Percentiles rank a stretch among this genome's conserved stretches.
Conservation (phyloP, 805 yeast genomes). For the Candida ortonii region DNA sequence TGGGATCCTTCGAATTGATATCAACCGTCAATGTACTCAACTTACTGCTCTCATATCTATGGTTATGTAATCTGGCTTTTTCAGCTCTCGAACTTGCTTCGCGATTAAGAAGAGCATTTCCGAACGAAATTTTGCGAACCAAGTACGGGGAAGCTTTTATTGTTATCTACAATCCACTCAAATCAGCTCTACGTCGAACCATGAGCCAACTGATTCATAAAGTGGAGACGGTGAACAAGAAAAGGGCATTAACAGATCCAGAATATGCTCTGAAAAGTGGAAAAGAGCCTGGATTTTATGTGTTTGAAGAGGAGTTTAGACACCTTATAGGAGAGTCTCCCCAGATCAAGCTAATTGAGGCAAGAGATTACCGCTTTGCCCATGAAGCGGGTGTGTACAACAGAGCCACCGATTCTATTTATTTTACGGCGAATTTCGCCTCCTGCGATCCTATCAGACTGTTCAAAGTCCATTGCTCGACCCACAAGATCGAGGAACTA, state of each 20-base stretch:
- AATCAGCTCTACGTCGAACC: too few relatives aligned
- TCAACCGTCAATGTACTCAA: too few relatives aligned
- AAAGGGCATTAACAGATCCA: constrained; percentile 3
- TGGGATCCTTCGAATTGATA: too few relatives aligned
- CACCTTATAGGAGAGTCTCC: constrained; percentile 6
- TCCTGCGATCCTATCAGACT: constrained; percentile 7
- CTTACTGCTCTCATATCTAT: too few relatives aligned
- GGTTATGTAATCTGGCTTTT: too few relatives aligned
- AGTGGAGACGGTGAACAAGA: constrained; percentile 6
- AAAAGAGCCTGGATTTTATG: constrained; percentile 3
- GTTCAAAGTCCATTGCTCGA: constrained; percentile 7
- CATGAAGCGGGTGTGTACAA: constrained; percentile 15
- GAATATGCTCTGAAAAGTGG: constrained; percentile 4
- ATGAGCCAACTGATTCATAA: too few relatives aligned
- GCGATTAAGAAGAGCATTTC: too few relatives aligned
- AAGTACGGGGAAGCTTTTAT: too few relatives aligned
- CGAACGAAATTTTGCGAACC: too few relatives aligned
- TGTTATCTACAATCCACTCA: too few relatives aligned
- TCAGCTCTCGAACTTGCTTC: too few relatives aligned
- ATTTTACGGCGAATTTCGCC: constrained; percentile 9
- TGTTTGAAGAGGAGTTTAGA: constrained; percentile 6
- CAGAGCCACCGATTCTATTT: constrained; percentile 6
- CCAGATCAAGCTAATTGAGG: constrained; percentile 1
- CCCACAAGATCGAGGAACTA: constrained; percentile 6
- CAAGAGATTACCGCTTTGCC: constrained; percentile 7